A percentile compares a stretch with the other conserved stretches of the same genome.
phyloP scores from a whole-genome alignment of 2,329 filamentous ascomycete genomes.

The Diplodia scrobiculata region DNA sequence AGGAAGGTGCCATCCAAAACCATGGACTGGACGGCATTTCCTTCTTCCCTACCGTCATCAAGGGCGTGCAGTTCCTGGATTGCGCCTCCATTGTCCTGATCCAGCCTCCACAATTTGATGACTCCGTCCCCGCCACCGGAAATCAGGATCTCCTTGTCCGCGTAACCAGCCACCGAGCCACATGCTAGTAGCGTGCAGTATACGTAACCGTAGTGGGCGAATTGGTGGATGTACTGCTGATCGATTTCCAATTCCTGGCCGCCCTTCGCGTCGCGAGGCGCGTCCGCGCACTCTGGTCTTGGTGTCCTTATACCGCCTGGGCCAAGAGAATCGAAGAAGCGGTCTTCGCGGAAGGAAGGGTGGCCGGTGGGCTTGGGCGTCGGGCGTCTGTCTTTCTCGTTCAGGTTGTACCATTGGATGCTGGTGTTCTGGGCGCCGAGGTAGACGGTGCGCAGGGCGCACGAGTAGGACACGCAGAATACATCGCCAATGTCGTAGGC shows the following conservation, averaged over 20 bases:
- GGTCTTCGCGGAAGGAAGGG: conserved; percentile 74
- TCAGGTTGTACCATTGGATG: conserved; percentile 87
- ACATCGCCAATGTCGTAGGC: conserved; percentile 93
- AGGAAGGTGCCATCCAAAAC: conserved; percentile 88
- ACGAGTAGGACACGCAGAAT: conserved; percentile 89
- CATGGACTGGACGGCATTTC: conserved; percentile 71
- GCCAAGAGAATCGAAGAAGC: conserved; percentile 90
- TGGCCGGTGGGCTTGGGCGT: conserved; percentile 67
- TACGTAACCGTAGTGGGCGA: conserved; percentile 92
- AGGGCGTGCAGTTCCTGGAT: conserved; percentile 70
- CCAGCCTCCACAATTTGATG: conserved; percentile 87
- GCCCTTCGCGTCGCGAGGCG: conserved; percentile 55
- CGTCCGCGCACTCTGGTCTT: conserved; percentile 61
- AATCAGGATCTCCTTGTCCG: conserved; percentile 76
- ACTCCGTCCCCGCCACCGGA: conserved; percentile 92
- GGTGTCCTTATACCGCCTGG: conserved; percentile 80
- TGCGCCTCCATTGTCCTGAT: conserved; percentile 60
- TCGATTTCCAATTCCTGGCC: conserved; percentile 78
- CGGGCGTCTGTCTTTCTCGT: conserved; percentile 62
- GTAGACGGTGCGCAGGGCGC: conserved; percentile 77
- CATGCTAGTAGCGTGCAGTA: conserved; percentile 91
- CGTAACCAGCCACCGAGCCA: conserved; percentile 59
- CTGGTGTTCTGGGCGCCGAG: conserved; percentile 92
- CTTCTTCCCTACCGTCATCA: conserved; percentile 60
- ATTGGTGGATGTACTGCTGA: conserved; percentile 76